phyloP scores from a whole-genome alignment of 441 rosid genomes.

The Kokia cookei region DNA sequence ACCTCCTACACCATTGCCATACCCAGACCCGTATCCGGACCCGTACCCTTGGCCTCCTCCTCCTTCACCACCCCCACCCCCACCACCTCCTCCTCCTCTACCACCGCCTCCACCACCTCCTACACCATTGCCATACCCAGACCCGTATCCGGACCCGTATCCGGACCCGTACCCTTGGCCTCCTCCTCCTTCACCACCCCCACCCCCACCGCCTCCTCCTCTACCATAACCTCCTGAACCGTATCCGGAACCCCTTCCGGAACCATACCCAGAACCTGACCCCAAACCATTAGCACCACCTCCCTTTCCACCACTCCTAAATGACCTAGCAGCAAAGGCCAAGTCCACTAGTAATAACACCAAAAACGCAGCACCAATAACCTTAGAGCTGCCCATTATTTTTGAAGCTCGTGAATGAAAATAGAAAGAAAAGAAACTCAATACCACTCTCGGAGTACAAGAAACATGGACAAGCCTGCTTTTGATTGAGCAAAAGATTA shows the following conservation, averaged over 20 bases:
- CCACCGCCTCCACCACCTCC: slow-evolving; percentile 36
- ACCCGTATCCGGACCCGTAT: slow-evolving; percentile 15
- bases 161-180: slow-evolving; percentile 26
- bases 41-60: slow-evolving; percentile 23
- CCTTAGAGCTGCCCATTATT: slow-evolving; percentile 28
- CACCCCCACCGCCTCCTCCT: slow-evolving; percentile 19
- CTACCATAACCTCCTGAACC: slow-evolving; percentile 5
- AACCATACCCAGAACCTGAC: slow-evolving; percentile 18
- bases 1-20: slow-evolving; percentile 18
- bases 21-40: slow-evolving; percentile 12
- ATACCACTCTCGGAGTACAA: background rate
- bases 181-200: slow-evolving; percentile 25
- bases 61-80: slow-evolving; percentile 19
- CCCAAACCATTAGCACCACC: slow-evolving; percentile 2
- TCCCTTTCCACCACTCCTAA: slow-evolving; percentile 1
- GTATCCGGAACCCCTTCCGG: slow-evolving; percentile 11
- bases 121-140: slow-evolving; percentile 39
- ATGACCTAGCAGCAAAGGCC: slow-evolving; percentile 40
- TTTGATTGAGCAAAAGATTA: slow-evolving; percentile 5
- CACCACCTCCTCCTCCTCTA: slow-evolving; percentile 29
- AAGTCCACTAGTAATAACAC: slow-evolving; percentile 35
- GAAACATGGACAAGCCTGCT: background rate
- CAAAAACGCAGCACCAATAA: slow-evolving; percentile 39
- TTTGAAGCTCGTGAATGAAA: background rate
- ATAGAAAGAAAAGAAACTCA: background rate